Evolutionary conservation across 2,329 filamentous ascomycete species (phyloP), one percentile per base, ranked within the genome.

Genomic region (Trichophyton rubrum): DNA sequence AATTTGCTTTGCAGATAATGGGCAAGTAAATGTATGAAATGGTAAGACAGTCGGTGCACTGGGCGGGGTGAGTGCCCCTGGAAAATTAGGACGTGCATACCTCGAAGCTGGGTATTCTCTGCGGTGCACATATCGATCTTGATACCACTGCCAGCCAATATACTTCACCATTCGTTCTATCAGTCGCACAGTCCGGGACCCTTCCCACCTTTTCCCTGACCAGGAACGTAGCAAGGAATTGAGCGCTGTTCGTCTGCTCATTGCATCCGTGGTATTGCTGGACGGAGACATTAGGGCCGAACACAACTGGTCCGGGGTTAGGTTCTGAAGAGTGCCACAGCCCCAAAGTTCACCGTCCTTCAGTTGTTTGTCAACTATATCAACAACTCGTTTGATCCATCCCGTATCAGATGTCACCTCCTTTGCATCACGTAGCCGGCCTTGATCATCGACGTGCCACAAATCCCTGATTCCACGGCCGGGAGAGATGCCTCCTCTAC

Each of bases 11-110:
- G 93, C 90, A 5, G 89, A 90, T 65, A 99, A 79, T 0, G 93
- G 93, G 65, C 89, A 96, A 1, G 93, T 99, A 69, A 99, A 99
- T 0, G 93, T 97, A 72, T 99, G 93, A 69, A 99, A 99, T 0
- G 93, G 93, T 0, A 99, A 79, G 1, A 99, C 91, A 0, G 93
- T 99, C 1, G 93, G 93, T 4, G 93, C 92, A 33, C 88, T 85
- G 3, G 93, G 93, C 8, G 95, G 82, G 0, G 87, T 82, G 35
- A 99, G 78, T 47, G 80, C 81, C 2, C 79, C 73, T 3, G 92
- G 93, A 9, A 95, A 77, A 62, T 84, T 85, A 9, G 89, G 88
- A 58, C 93, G 80, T 38, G 77, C 75, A 71, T 96, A 96, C 65
- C 76, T 79, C 9, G 79, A 79, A 5, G 75, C 66, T 3, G 81